These are phyloP conservation scores for Penicillium vulpinum DNA, from an alignment of 2,329 filamentous ascomycete species.

Conservation along the genomic window DNA sequence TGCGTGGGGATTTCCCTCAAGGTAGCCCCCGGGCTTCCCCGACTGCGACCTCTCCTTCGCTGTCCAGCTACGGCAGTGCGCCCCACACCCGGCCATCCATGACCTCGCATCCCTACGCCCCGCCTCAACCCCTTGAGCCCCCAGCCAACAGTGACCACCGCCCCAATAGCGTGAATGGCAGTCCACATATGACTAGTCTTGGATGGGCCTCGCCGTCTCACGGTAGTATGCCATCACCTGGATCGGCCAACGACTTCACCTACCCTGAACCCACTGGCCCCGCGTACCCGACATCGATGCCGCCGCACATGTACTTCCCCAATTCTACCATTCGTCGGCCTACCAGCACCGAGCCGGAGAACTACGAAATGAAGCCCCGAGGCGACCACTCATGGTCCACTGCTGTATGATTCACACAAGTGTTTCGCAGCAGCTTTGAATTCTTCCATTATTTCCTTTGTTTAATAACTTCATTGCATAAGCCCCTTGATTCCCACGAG, in stretches of 20 bases:
- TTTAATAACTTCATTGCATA: slow-evolving; percentile 25
- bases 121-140: slow-evolving; percentile 78
- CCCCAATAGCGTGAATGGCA: slow-evolving; percentile 72
- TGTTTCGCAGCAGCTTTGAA: slow-evolving; percentile 1
- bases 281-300: slow-evolving; percentile 46
- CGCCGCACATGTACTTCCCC: slow-evolving; percentile 70
- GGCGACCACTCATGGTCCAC: slow-evolving; percentile 41
- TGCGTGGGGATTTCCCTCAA: slow-evolving; percentile 72
- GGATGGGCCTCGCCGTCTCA: slow-evolving; percentile 87
- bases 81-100: slow-evolving; percentile 57
- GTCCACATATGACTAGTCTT: slow-evolving; percentile 78
- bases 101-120: slow-evolving; percentile 91
- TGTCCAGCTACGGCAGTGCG: slow-evolving; percentile 57
- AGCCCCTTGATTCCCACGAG: slow-evolving; percentile 26
- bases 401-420: slow-evolving; percentile 26
- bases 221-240: slow-evolving; percentile 69
- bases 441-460: slow-evolving; percentile 20
- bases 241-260: slow-evolving; percentile 70
- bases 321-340: slow-evolving; percentile 69
- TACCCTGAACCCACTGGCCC: slow-evolving; percentile 72
- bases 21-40: slow-evolving; percentile 67
- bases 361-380: slow-evolving; percentile 62
- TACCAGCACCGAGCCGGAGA: slow-evolving; percentile 71
- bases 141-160: slow-evolving; percentile 76
- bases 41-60: slow-evolving; percentile 64